Conservation (phyloP, 2,329 filamentous ascomycete species). For the Coniosporium tulheliwenetii region DNA sequence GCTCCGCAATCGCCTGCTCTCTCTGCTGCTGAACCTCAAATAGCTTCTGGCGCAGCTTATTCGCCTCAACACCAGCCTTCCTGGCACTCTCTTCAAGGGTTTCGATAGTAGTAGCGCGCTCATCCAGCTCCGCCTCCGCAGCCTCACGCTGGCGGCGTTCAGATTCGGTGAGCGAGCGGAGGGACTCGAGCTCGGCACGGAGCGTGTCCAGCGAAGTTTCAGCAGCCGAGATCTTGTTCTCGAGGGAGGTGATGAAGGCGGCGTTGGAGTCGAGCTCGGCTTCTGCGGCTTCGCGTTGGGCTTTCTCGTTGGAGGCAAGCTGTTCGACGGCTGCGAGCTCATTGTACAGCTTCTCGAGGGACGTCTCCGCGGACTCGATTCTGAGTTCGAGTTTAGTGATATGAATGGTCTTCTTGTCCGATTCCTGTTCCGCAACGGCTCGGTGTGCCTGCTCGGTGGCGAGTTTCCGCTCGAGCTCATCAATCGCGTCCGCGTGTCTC, state of each 20-base stretch:
- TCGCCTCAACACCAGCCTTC: constrained; percentile 27
- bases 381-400: constrained; percentile 24
- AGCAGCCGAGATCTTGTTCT: constrained; percentile 16
- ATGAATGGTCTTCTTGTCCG: constrained; percentile 18
- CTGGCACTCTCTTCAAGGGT: constrained; percentile 23
- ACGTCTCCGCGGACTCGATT: constrained; percentile 18
- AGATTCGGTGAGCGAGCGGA: constrained; percentile 20
- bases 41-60: constrained; percentile 31
- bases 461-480: constrained; percentile 20
- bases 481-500: constrained; percentile 19
- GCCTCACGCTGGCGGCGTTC: constrained; percentile 27
- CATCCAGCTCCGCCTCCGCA: constrained; percentile 26
- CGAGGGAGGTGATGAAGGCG: constrained; percentile 20
- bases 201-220: constrained; percentile 15
- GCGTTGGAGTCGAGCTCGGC: constrained; percentile 20
- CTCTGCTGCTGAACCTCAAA: constrained; percentile 29
- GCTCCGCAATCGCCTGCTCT: constrained; percentile 18
- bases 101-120: constrained; percentile 23
- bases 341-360: constrained; percentile 16
- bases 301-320: constrained; percentile 17
- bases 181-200: constrained; percentile 17
- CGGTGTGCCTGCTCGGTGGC: constrained; percentile 20
- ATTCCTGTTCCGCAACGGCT: constrained; percentile 21
- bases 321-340: constrained; percentile 18
- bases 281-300: constrained; percentile 16